A percentile compares a stretch with the other conserved stretches of the same genome.
Conservation (phyloP, 371 early-diverging fungal species). For the Capillidium heterosporum region DNA sequence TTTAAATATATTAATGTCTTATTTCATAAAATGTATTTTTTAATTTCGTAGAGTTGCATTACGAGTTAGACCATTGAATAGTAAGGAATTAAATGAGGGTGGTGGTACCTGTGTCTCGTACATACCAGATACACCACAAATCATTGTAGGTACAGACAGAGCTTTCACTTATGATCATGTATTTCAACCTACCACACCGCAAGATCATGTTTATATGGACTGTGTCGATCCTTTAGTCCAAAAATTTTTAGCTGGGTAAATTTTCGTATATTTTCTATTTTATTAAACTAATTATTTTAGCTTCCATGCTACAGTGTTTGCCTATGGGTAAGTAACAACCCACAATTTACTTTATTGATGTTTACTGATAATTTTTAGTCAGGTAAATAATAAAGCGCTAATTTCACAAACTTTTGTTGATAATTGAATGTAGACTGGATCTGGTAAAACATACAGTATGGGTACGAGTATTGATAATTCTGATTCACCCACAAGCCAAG, state of each 20-base stretch:
- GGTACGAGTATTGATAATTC: constrained; percentile 30
- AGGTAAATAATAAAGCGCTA: not conserved
- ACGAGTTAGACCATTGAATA: constrained; percentile 56
- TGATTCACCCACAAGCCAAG: constrained; percentile 5
- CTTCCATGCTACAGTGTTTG: constrained; percentile 28
- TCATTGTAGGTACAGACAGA: constrained; percentile 38
- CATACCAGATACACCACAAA: constrained; percentile 36
- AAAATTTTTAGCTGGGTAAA: constrained; percentile 62
- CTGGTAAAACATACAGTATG: constrained; percentile 93
- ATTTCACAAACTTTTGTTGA: not conserved
- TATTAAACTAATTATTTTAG: not conserved
- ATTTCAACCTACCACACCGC: constrained; percentile 46
- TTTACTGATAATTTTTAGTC: constrained; percentile 5
- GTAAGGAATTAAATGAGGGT: constrained; percentile 50
- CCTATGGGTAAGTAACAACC: constrained; percentile 14
- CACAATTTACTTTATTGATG: constrained; percentile 41
- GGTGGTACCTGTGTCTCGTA: constrained; percentile 46
- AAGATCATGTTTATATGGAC: constrained; percentile 52
- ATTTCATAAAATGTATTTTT: not conserved
- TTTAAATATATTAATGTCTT: not conserved
- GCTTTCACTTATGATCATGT: constrained; percentile 77
- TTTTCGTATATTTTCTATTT: not conserved
- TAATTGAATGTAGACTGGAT: constrained; percentile 19
- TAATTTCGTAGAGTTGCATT: constrained; percentile 42
- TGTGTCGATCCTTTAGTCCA: constrained; percentile 42